phyloP scores from a whole-genome alignment of 345 rosid genomes.

The Salix purpurea region DNA sequence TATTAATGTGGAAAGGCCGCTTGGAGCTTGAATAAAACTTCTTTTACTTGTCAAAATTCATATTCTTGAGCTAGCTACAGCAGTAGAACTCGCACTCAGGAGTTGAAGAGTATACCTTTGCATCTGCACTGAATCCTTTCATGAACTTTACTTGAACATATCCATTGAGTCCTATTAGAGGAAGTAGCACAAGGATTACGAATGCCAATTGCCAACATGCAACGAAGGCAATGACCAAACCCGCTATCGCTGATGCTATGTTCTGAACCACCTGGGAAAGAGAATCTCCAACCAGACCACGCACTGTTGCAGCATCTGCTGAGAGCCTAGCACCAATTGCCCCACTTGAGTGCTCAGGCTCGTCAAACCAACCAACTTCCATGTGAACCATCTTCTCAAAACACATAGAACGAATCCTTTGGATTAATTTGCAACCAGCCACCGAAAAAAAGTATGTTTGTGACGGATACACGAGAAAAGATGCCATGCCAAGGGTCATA shows the following conservation, averaged over 20 bases:
- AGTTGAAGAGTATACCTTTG: slow-evolving; percentile 45
- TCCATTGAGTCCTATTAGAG: slow-evolving; percentile 59
- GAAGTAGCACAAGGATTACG: slow-evolving; percentile 55
- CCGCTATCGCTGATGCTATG: slow-evolving; percentile 50
- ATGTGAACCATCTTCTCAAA: slow-evolving; percentile 78
- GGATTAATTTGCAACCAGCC: slow-evolving; percentile 69
- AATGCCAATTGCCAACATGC: slow-evolving; percentile 70
- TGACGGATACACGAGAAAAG: slow-evolving; percentile 41
- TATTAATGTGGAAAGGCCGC: neutral
- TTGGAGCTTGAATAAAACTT: too few species aligned
- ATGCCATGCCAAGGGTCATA: slow-evolving; percentile 45
- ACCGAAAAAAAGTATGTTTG: slow-evolving; percentile 55
- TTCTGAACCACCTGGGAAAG: slow-evolving; percentile 60
- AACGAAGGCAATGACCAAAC: slow-evolving; percentile 68
- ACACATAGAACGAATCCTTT: slow-evolving; percentile 61
- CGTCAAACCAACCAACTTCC: slow-evolving; percentile 89
- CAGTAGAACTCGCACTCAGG: too few species aligned
- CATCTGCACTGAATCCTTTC: slow-evolving; percentile 74
- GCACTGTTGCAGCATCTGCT: slow-evolving; percentile 69
- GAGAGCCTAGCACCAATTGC: slow-evolving; percentile 73
- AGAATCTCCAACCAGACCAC: slow-evolving; percentile 71
- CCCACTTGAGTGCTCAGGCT: slow-evolving; percentile 74
- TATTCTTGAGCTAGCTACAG: neutral
- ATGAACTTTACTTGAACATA: slow-evolving; percentile 57
- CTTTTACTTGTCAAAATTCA: neutral